phyloP scores from a whole-genome alignment of 305 asterid species.

The Striga hermonthica region DNA sequence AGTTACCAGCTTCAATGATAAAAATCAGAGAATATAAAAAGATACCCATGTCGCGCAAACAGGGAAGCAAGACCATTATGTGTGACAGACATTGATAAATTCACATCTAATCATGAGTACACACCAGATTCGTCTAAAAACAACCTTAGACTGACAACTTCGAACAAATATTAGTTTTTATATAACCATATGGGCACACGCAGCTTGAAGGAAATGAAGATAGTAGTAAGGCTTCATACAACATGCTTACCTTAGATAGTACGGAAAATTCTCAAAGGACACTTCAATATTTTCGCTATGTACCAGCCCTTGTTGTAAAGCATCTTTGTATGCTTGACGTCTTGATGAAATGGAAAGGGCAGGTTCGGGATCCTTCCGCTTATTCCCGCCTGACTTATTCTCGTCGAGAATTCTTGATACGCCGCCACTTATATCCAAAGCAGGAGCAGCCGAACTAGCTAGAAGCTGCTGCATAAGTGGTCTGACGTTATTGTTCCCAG shows the following conservation, averaged over 20 bases:
- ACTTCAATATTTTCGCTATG: constrained; percentile 56
- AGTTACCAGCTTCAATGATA: not conserved
- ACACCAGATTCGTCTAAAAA: constrained; percentile 14
- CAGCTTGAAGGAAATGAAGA: constrained; percentile 9
- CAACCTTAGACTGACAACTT: not conserved
- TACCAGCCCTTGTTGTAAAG: constrained; percentile 56
- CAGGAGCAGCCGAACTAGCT: constrained; percentile 49
- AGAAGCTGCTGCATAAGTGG: constrained; percentile 51
- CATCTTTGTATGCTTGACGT: constrained; percentile 70
- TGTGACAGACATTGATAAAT: not conserved
- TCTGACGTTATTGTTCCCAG: constrained; percentile 50
- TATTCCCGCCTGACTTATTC: constrained; percentile 50
- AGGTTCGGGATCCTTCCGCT: constrained; percentile 53
- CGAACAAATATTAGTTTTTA: not conserved
- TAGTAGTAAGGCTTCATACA: constrained; percentile 1
- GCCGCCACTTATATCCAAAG: constrained; percentile 45
- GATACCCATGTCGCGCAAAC: constrained; percentile 4
- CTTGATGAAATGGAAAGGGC: constrained; percentile 56
- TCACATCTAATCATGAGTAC: not conserved
- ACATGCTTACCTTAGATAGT: constrained; percentile 68
- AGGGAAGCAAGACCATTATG: not conserved
- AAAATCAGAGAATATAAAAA: constrained; percentile 21
- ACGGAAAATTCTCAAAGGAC: constrained; percentile 81
- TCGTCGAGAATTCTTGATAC: constrained; percentile 55
- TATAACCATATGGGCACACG: not conserved